Conservation (phyloP, 345 rosid genomes). For the Ricinus communis region DNA sequence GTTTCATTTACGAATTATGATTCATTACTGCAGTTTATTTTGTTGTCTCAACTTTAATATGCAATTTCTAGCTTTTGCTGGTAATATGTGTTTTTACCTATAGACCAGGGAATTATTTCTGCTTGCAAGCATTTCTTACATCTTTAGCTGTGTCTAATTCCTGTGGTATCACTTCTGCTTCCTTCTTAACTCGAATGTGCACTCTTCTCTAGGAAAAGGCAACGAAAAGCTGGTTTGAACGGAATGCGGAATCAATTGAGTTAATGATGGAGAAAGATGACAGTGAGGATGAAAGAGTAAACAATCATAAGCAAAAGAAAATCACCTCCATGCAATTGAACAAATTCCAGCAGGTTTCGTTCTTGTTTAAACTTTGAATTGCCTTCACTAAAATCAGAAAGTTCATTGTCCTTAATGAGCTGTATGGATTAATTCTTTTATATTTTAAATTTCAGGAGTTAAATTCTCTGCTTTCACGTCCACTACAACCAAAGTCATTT, state of each 20-base stretch:
- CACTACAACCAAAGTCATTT: constrained; percentile 80
- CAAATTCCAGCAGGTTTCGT: constrained; percentile 56
- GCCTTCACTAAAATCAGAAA: neutral
- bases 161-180: neutral
- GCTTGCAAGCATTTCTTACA: too few species aligned
- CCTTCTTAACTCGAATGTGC: constrained; percentile 4
- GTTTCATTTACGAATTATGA: too few species aligned
- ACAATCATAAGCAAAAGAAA: constrained; percentile 49
- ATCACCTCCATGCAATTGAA: constrained; percentile 20
- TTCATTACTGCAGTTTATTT: too few species aligned
- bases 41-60: too few species aligned
- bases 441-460: constrained; percentile 63
- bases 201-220: constrained; percentile 60
- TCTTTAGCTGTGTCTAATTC: too few species aligned
- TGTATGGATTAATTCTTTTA: neutral
- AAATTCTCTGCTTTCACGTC: constrained; percentile 55
- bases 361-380: neutral
- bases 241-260: constrained; percentile 75
- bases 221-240: constrained; percentile 75
- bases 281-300: constrained; percentile 86
- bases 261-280: constrained; percentile 66
- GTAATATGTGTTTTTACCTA: too few species aligned
- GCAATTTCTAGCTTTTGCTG: neutral
- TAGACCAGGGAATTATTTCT: too few species aligned
- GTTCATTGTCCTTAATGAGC: neutral